Base-by-base conservation (phyloP, 345 rosid species). In the Lumnitzera littorea region DNA sequence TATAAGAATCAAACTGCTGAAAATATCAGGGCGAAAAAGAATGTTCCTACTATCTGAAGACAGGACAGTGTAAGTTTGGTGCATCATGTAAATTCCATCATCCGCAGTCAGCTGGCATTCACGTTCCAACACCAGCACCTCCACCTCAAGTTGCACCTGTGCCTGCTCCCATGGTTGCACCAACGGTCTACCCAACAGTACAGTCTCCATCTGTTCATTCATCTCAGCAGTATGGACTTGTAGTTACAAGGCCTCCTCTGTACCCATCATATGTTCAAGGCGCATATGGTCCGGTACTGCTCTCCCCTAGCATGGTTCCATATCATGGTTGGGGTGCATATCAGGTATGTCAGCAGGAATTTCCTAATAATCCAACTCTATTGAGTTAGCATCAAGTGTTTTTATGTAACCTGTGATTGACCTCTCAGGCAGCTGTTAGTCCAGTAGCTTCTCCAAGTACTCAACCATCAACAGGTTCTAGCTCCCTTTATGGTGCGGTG, bases 61-160 rank as follows among this genome's bases (percentile, higher is more conserved):
- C 94, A 2, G 94, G 96, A 70, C 94, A 85, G 36, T 95, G 99
- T 74, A 95, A 95, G 65, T 95, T 88, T 67, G 95, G 91, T 52
- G 65, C 78, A 15, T 82, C 91, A 1, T 91, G 99, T 74, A 90
- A 90, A 69, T 95, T 83, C 72, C 80, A 91, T 74, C 99, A 95
- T 71, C 96, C 99, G 1, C 83, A 65, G 53, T 87, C 87, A 47
- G 77, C 80, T 47, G 76, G 74, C 53, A 56, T 75, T n/a, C 87
- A 79, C 66, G 61, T 76, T 71, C 82, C 84, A 46, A 51, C 76
- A 24, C 88, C 70, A 57, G 66, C 87, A 70, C 53, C 83, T 14
- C 72, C 81, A 54, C 64, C 63, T 12, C 87, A 80, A 67, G 74
- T 70, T 69, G 65, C 81, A 57, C 74, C 84, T 17, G 43, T 70